Percentiles rank a stretch among this genome's conserved stretches.
phyloP scores from a whole-genome alignment of 257 asterid genomes.

The Ballota nigra region DNA sequence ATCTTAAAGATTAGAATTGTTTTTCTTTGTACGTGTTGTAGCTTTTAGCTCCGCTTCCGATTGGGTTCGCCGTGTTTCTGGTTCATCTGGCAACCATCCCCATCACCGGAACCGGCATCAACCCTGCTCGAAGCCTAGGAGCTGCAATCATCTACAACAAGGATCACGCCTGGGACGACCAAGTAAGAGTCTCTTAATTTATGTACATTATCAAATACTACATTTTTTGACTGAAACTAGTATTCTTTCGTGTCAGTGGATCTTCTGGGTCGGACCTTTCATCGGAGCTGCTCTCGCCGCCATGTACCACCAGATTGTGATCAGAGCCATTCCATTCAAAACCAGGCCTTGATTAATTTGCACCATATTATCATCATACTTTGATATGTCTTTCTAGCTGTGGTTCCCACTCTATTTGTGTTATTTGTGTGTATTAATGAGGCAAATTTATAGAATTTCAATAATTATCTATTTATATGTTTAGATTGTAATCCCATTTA shows the following conservation, averaged over 20 bases:
- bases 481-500: too few species aligned
- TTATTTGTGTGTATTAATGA: background rate
- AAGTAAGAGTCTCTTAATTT: conserved; percentile 29
- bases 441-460: background rate
- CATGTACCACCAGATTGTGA: conserved; percentile 45
- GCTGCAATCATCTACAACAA: conserved; percentile 5
- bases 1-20: too few species aligned
- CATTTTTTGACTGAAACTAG: background rate
- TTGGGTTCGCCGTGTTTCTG: background rate
- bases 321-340: conserved; percentile 64
- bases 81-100: too few species aligned
- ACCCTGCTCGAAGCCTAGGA: conserved; percentile 12
- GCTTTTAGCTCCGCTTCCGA: background rate
- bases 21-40: too few species aligned
- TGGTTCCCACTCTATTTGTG: background rate
- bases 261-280: conserved; percentile 65
- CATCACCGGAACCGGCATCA: too few species aligned
- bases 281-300: conserved; percentile 60
- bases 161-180: conserved; percentile 30
- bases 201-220: too few species aligned
- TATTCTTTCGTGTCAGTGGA: conserved; percentile 35
- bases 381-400: background rate
- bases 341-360: conserved; percentile 25
- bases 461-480: too few species aligned
- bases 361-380: background rate